phyloP scores from a whole-genome alignment of 495 filamentous ascomycete genomes.

The Podospora fimiseda region DNA sequence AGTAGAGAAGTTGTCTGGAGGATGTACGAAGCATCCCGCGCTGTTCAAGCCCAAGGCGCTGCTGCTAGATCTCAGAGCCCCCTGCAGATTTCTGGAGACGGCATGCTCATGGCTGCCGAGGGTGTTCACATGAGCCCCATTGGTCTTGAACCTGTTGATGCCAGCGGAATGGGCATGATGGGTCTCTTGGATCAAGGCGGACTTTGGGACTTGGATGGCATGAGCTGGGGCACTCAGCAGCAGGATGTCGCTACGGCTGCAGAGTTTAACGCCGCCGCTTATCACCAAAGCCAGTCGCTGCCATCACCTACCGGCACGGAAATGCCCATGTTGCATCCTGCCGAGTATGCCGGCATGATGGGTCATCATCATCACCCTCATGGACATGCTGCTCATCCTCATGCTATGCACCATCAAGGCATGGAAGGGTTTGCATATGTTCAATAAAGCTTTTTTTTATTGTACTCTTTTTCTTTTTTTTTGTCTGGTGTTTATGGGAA shows the following conservation, averaged over 20 bases:
- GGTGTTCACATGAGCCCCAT: slow-evolving; percentile 45
- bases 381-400: slow-evolving; percentile 3
- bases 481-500: not conserved
- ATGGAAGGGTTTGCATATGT: slow-evolving; percentile 18
- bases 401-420: not conserved
- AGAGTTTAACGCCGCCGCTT: slow-evolving; percentile 22
- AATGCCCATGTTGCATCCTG: slow-evolving; percentile 8
- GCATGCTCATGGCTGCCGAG: slow-evolving; percentile 30
- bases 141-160: slow-evolving; percentile 42
- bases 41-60: slow-evolving; percentile 29
- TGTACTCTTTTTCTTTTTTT: not conserved
- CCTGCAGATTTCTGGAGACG: slow-evolving; percentile 32
- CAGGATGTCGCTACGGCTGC: too few relatives aligned
- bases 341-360: slow-evolving; percentile 11
- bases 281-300: not conserved
- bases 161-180: slow-evolving; percentile 42
- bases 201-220: slow-evolving; percentile 52
- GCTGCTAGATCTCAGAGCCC: slow-evolving; percentile 21
- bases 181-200: slow-evolving; percentile 48
- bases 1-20: slow-evolving; percentile 61
- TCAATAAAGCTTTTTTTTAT: slow-evolving; percentile 3
- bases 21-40: slow-evolving; percentile 58
- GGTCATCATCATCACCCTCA: slow-evolving; percentile 12
- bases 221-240: slow-evolving; percentile 39
- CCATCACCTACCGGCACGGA: not conserved